Base-by-base conservation (phyloP, 2,329 filamentous ascomycete species). In the Cercospora janseana region DNA sequence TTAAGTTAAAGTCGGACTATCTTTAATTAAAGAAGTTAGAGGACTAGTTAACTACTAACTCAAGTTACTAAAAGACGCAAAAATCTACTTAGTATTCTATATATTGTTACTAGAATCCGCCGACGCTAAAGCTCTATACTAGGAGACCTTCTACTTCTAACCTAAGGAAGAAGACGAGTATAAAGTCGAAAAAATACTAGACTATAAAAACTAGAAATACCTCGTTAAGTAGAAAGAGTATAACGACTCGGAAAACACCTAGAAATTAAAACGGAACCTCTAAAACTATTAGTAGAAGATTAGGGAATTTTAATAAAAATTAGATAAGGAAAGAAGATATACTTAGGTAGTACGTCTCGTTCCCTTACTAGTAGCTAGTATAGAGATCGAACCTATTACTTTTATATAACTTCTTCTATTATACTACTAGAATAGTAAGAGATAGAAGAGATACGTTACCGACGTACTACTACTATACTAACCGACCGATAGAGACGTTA, bases 211-310 rank as follows among this genome's bases (percentile, higher is more conserved):
- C 31, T 46, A 46, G 43, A 2, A 15, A 46, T 46, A 46, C 28
- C 20, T 46, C 20, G 21, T 46, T 23, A 46, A 46, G 23, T 46
- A 46, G 12, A 27, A 27, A 27, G 26, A 12, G 12, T 27, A 31
- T 29, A 47, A 28, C 8, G 6, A 47, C 10, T 28, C 13, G 3
- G 32, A 47, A 47, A 47, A 37, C 38, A 40, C 32, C 43, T 47
- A 47, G 32, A 21, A 47, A 40, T 23, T 47, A 37, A 13, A 28
- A 29, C 2, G 10, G 3, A 47, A 47, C 16, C 32, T 47, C 10
- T 18, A 8, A 15, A 47, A 47, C 26, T 47, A 38, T 18, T 47
- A 47, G 16, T 27, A 43, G 15, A 35, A 16, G 31, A 35, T 35
- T n/a, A n/a, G 15, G 15, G 10, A 35, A 13, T 35, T 35, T 13